A percentile compares a stretch with the other conserved stretches of the same genome.
Conservation (phyloP, 176 grass and related monocot genomes). For the Rhynchospora tenuis region DNA sequence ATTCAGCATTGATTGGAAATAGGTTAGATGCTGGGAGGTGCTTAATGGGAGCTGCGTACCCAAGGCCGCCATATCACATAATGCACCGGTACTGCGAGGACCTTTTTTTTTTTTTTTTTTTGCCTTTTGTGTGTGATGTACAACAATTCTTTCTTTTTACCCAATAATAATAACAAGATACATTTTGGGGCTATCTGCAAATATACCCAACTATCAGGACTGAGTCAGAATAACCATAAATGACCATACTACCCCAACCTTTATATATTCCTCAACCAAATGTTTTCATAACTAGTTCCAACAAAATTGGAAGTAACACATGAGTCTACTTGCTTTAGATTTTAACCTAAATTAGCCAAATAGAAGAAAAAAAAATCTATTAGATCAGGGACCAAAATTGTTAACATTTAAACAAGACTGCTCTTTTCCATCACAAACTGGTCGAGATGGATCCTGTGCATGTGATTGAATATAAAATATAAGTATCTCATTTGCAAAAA, state of each 20-base stretch:
- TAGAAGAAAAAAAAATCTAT: neutral
- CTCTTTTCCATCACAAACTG: neutral
- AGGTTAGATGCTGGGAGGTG: conserved; percentile 95
- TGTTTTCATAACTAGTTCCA: neutral
- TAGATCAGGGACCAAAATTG: neutral
- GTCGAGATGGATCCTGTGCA: neutral
- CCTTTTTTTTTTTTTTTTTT: no score
- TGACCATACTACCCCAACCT: neutral
- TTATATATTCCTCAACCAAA: neutral
- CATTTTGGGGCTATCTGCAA: neutral
- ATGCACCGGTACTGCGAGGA: conserved; percentile 50
- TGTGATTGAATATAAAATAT: neutral
- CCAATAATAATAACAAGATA: neutral
- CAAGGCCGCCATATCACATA: conserved; percentile 75
- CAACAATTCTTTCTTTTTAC: neutral
- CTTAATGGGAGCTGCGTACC: conserved; percentile 50
- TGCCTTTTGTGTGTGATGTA: neutral
- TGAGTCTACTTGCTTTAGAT: no score
- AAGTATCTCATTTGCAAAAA: neutral
- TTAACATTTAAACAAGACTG: neutral
- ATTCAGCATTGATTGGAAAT: conserved; percentile 6
- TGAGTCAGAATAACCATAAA: neutral
- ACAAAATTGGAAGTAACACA: neutral
- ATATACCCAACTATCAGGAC: neutral
- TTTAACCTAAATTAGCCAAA: no score